phyloP scores from a whole-genome alignment of 495 filamentous ascomycete genomes.

The Entonaema liquescens region DNA sequence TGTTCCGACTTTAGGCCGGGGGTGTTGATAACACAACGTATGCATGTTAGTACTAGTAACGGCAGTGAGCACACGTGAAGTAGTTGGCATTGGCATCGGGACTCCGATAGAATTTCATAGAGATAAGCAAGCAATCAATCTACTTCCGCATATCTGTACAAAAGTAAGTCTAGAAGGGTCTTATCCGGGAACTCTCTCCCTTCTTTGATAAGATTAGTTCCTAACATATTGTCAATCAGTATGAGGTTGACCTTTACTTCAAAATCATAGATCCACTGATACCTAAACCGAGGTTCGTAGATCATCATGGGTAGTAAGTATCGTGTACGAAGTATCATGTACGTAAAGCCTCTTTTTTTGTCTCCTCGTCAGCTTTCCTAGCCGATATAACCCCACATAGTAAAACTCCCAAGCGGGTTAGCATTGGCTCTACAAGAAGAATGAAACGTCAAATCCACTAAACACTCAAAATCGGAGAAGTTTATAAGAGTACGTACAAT shows the following conservation, averaged over 20 bases:
- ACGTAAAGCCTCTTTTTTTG: not conserved
- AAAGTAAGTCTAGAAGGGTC: not conserved
- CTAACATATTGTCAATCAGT: not conserved
- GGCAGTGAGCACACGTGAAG: slow-evolving; percentile 14
- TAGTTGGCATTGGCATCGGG: not conserved
- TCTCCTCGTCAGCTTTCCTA: not conserved
- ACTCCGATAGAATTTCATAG: not conserved
- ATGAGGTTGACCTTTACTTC: not conserved
- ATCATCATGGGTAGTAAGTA: not conserved
- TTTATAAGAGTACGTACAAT: not conserved
- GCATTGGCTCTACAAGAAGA: not conserved
- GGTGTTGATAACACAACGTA: slow-evolving; percentile 11
- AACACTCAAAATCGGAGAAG: not conserved
- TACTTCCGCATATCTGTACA: not conserved
- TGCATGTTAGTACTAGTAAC: slow-evolving; percentile 13
- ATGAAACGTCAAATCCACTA: not conserved
- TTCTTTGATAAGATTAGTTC: not conserved
- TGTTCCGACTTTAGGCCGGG: slow-evolving; percentile 22
- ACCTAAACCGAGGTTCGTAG: not conserved
- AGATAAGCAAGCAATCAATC: not conserved
- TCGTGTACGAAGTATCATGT: too few relatives aligned
- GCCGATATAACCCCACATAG: too few relatives aligned
- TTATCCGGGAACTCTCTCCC: not conserved
- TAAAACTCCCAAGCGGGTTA: not conserved
- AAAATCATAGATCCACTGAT: not conserved